These are phyloP conservation scores for Metschnikowia corniflorae DNA, from an alignment of 805 yeast genomes.

Conservation along the genomic window DNA sequence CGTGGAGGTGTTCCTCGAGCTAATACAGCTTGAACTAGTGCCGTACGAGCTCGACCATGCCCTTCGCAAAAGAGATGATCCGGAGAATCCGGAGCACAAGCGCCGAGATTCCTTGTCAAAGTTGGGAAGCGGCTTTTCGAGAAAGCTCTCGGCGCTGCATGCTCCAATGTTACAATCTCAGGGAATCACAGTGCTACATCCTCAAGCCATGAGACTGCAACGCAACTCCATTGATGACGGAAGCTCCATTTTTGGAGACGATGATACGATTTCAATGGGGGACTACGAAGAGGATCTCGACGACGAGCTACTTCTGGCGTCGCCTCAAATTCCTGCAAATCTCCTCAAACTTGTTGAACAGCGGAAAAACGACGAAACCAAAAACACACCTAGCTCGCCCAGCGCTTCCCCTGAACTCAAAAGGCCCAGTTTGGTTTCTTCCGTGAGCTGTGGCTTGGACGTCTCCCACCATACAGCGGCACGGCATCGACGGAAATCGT, in stretches of 20 bases:
- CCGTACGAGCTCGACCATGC: slow-evolving; percentile 38
- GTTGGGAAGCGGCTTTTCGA: not conserved
- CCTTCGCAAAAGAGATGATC: slow-evolving; percentile 7
- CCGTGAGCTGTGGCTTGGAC: slow-evolving; percentile 24
- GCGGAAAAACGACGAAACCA: slow-evolving; percentile 27
- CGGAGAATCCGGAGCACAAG: not conserved
- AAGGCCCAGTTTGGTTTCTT: slow-evolving; percentile 9
- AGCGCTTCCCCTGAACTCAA: slow-evolving; percentile 29
- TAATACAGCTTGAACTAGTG: slow-evolving; percentile 54
- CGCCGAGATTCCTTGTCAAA: not conserved
- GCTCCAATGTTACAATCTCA: not conserved
- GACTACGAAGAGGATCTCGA: slow-evolving; percentile 39
- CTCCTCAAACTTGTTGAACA: slow-evolving; percentile 53
- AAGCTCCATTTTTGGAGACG: slow-evolving; percentile 16
- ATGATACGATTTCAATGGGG: slow-evolving; percentile 22
- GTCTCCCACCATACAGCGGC: slow-evolving; percentile 4
- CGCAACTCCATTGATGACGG: slow-evolving; percentile 5
- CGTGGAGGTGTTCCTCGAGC: slow-evolving; percentile 79
- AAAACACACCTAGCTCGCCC: slow-evolving; percentile 20
- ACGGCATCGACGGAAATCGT: slow-evolving; percentile 20
- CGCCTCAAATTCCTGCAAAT: slow-evolving; percentile 68
- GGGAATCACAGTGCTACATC: not conserved
- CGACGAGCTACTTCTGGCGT: slow-evolving; percentile 49
- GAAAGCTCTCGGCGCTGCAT: slow-evolving; percentile 7
- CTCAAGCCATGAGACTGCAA: not conserved